Base-by-base conservation (phyloP, 1,139 yeast genomes). In the Taphrina betulina region DNA sequence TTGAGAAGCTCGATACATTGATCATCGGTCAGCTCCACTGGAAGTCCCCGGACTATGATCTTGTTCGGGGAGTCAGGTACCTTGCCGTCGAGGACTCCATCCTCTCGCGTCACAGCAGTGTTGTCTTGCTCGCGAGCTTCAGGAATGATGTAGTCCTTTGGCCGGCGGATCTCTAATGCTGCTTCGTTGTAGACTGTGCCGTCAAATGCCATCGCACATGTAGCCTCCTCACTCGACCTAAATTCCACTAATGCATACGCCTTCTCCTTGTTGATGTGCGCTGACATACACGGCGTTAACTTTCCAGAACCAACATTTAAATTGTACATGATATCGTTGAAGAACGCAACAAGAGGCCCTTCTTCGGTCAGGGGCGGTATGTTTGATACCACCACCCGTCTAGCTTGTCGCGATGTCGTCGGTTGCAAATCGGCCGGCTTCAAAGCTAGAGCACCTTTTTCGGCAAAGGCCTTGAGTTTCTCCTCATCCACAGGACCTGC, bases 81-180 rank as follows among this genome's bases (percentile, higher is more conserved):
- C 5, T 41, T 29, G 10, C 57, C 34, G 10, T 57, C 52, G 12
- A 57, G 51, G 19, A 53, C 40, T 5, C 50, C 60, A 5, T 31
- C 44, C 4, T 35, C 40, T 63, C 20, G 34, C 59, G 19, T 61
- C 72, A 77, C 1, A 16, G 23, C 44, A 16, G 53, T 31, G 3
- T 58, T 26, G 12, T 45, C 51, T 20, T 58, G 58, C 12, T 44
- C 37, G 8, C 53, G 36, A 34, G 45, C 40, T 23, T 62, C 66
- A 1, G 75, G 73, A 8, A 78, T 75, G 23, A 83, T 75, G 63
- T 82, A 86, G 59, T 81, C 84, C n/a, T 72, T 70, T 1, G 94
- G 92, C 63, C 95, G 74, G 7, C 68, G 61, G 2, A 82, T 65
- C 1, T 61, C 64, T 12, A 82, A 64, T 7, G 62, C 62, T 10